Evolutionary conservation across 257 asterid genomes (phyloP).

Genomic region (Dorcoceras hygrometricum): DNA sequence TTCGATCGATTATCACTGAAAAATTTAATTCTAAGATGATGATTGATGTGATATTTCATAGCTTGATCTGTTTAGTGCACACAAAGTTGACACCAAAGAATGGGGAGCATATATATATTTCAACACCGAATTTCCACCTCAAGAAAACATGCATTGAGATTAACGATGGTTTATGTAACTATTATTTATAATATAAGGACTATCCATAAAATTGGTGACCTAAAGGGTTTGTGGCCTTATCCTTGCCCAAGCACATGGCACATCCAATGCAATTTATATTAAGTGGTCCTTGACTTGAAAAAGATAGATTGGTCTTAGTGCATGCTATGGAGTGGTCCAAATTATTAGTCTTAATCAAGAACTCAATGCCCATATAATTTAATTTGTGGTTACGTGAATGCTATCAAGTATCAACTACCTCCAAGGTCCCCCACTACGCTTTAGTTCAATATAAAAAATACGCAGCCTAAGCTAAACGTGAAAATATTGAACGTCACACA

Average conservation of each 20-base stretch:
- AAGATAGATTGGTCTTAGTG: constrained; percentile 22
- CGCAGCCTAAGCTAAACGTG: not conserved
- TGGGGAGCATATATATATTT: too few species aligned
- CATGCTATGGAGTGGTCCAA: constrained; percentile 14
- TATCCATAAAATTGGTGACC: not conserved
- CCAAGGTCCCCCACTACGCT: constrained; percentile 1
- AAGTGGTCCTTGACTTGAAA: constrained; percentile 29
- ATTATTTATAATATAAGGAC: not conserved
- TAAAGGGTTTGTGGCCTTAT: not conserved
- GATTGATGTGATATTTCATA: too few species aligned
- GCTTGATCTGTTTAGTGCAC: too few species aligned
- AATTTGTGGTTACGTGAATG: constrained; percentile 15
- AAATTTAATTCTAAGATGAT: too few species aligned
- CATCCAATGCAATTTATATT: constrained; percentile 12
- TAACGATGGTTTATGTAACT: too few species aligned
- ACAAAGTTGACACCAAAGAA: too few species aligned
- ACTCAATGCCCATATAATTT: constrained; percentile 27
- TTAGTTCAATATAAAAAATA: not conserved
- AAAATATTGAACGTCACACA: not conserved
- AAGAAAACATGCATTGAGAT: too few species aligned
- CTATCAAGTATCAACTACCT: not conserved
- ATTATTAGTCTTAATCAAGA: constrained; percentile 2
- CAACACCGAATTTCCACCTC: not conserved
- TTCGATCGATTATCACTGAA: too few species aligned
- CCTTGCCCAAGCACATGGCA: constrained; percentile 21